These are phyloP conservation scores for Salix arbutifolia DNA, from an alignment of 345 rosid species.

Conservation along the genomic window DNA sequence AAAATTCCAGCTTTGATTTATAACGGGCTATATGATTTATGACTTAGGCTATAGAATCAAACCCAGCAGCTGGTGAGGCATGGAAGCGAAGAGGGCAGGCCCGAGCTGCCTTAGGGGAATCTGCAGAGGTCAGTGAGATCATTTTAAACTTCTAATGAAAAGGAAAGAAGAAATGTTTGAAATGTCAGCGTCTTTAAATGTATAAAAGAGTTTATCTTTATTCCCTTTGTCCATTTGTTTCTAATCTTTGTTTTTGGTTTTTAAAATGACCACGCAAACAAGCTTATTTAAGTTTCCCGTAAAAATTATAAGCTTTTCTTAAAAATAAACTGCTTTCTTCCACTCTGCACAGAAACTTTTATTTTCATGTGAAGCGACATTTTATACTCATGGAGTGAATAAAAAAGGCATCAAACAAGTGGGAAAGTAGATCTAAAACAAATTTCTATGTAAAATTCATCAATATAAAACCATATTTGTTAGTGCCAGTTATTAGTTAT, in stretches of 20 bases:
- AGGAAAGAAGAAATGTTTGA: no score
- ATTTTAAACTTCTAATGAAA: conserved; percentile 6
- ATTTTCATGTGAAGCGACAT: neutral
- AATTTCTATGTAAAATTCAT: neutral
- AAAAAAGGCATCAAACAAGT: neutral
- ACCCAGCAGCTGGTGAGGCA: conserved; percentile 94
- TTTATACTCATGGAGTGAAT: neutral
- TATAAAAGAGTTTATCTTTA: neutral
- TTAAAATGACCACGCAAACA: neutral
- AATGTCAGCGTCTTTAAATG: no score
- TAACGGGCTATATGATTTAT: conserved; percentile 8
- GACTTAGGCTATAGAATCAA: conserved; percentile 73
- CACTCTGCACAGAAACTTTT: conserved; percentile 1
- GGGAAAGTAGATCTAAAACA: neutral
- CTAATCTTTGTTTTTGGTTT: conserved; percentile 5
- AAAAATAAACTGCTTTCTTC: conserved; percentile 7
- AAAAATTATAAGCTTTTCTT: neutral
- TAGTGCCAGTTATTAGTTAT: conserved; percentile 8
- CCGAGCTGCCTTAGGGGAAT: conserved; percentile 91
- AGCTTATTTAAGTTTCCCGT: neutral
- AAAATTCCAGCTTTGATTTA: conserved; percentile 3
- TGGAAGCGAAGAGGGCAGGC: conserved; percentile 99
- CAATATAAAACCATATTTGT: conserved; percentile 7
- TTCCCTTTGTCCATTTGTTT: conserved; percentile 2
- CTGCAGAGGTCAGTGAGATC: conserved; percentile 52